Percentiles rank a stretch among this genome's conserved stretches.
Evolutionary conservation across 1,284 basidiomycete species (phyloP).

Genomic region (Meira nashicola): DNA sequence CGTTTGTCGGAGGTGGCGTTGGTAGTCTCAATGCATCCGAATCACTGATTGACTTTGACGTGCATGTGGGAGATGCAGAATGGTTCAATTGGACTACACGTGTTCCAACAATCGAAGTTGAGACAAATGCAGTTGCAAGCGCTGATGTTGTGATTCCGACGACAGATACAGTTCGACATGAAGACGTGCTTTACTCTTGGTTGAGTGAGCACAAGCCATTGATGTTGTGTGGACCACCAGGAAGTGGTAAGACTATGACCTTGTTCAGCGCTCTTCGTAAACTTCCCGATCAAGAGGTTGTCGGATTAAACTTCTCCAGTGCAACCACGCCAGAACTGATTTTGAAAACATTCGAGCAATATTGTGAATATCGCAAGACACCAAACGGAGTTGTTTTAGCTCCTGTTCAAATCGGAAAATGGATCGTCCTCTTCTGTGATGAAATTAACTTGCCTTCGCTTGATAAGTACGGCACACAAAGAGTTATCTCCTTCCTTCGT

Average conservation of each 20-base stretch:
- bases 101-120: slow-evolving; percentile 93
- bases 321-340: slow-evolving; percentile 97
- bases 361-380: slow-evolving; percentile 98
- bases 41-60: slow-evolving; percentile 92
- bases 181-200: slow-evolving; percentile 98
- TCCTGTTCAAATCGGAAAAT: slow-evolving; percentile 89
- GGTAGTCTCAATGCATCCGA: slow-evolving; percentile 41
- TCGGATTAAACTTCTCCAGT: slow-evolving; percentile 97
- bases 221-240: slow-evolving; percentile 96
- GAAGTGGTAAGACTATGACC: slow-evolving; percentile 99
- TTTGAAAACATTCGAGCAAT: slow-evolving; percentile 98
- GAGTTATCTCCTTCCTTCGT: slow-evolving; percentile 95
- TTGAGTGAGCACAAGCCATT: slow-evolving; percentile 97
- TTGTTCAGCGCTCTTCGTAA: slow-evolving; percentile 97
- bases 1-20: slow-evolving; percentile 58
- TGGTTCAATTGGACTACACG: slow-evolving; percentile 79
- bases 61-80: slow-evolving; percentile 66
- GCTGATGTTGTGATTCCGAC: slow-evolving; percentile 97
- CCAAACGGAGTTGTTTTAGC: slow-evolving; percentile 92
- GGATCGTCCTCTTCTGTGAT: slow-evolving; percentile 98
- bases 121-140: slow-evolving; percentile 89
- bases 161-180: slow-evolving; percentile 96
- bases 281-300: slow-evolving; percentile 96
- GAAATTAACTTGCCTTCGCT: slow-evolving; percentile 97
- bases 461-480: slow-evolving; percentile 97